Conservation (phyloP, 2,329 filamentous ascomycete genomes). For the Periconia macrospinosa region DNA sequence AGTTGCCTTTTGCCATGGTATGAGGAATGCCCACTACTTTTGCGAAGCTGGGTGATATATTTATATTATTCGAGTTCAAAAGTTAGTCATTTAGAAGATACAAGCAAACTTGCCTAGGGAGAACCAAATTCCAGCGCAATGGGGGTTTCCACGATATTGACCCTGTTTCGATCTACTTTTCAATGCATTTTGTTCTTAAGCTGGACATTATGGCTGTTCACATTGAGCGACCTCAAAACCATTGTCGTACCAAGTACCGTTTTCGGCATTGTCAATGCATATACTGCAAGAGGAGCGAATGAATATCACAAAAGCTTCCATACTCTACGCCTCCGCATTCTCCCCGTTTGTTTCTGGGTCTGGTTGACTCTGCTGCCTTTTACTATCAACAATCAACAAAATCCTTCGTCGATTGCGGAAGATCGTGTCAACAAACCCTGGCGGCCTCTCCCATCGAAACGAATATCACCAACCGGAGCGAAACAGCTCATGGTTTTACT, state of each 20-base stretch:
- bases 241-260: slow-evolving; percentile 16
- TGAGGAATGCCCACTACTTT: too few species aligned
- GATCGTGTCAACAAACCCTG: slow-evolving; percentile 38
- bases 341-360: slow-evolving; percentile 17
- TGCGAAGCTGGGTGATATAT: too few species aligned
- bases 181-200: too few species aligned
- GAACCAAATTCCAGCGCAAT: too few species aligned
- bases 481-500: slow-evolving; percentile 15
- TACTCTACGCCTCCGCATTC: background rate
- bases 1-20: too few species aligned
- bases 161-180: too few species aligned
- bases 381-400: slow-evolving; percentile 32
- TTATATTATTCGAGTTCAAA: too few species aligned
- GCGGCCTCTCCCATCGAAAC: slow-evolving; percentile 27
- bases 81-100: too few species aligned
- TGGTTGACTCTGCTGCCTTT: slow-evolving; percentile 34
- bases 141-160: too few species aligned
- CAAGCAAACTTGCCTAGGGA: too few species aligned
- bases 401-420: slow-evolving; percentile 18
- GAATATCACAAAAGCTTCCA: too few species aligned
- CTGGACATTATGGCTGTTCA: too few species aligned
- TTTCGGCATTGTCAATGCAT: slow-evolving; percentile 1
- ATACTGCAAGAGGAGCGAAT: slow-evolving; percentile 4
- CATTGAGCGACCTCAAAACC: slow-evolving; percentile 21
- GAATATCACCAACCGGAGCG: slow-evolving; percentile 18